These are phyloP conservation scores for Linnemannia zychae DNA, from an alignment of 192 early-diverging fungal genomes.

Conservation along the genomic window DNA sequence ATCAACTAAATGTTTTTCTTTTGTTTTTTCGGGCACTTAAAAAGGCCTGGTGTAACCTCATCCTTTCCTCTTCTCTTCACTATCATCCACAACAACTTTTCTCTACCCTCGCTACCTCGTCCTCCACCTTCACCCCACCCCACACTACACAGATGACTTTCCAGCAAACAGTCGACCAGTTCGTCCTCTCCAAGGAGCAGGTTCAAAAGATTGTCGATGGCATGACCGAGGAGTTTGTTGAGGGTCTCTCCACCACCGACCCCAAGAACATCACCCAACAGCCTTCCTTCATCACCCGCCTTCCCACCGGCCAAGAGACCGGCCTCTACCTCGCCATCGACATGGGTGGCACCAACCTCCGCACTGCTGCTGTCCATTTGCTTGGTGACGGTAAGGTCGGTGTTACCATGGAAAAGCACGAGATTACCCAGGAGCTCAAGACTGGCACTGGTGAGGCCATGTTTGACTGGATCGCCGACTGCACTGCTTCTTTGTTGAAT, in stretches of 20 bases:
- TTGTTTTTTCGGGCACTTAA: too few relatives aligned
- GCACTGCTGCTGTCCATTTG: constrained; percentile 86
- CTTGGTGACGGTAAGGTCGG: constrained; percentile 75
- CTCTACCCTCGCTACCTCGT: too few relatives aligned
- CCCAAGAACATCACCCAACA: constrained; percentile 80
- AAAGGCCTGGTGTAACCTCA: too few relatives aligned
- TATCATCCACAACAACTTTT: too few relatives aligned
- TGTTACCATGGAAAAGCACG: constrained; percentile 82
- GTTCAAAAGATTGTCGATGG: constrained; percentile 55
- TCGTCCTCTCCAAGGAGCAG: constrained; percentile 54
- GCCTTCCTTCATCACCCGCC: constrained; percentile 87
- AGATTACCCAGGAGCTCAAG: constrained; percentile 84
- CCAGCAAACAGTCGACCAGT: constrained; percentile 42
- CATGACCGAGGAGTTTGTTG: constrained; percentile 47
- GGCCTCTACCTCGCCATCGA: constrained; percentile 94
- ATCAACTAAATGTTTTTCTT: neutral
- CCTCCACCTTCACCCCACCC: neutral
- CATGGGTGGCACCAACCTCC: constrained; percentile 96
- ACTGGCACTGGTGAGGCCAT: constrained; percentile 74
- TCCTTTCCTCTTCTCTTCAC: neutral
- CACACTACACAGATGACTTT: constrained; percentile 28
- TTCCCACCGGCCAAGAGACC: constrained; percentile 87
- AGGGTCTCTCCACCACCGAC: constrained; percentile 61
- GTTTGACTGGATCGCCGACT: constrained; percentile 89
- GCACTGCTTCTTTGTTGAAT: constrained; percentile 67